Evolutionary conservation across 208 protist species (phyloP).

Genomic region (Acanthamoeba rhysodes): DNA sequence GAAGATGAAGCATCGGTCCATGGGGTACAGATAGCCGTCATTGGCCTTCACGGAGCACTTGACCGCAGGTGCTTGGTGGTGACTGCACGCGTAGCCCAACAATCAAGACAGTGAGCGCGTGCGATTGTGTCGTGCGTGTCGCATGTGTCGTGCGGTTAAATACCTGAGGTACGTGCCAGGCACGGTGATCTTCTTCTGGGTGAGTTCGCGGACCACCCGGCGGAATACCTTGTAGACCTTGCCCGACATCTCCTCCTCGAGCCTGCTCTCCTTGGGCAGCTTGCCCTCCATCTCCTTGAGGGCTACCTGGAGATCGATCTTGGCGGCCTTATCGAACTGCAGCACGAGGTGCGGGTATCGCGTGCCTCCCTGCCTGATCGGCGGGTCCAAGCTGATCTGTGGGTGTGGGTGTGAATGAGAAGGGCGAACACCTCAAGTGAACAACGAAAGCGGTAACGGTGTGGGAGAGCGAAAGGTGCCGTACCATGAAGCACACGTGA

Average conservation of each 20-base stretch:
- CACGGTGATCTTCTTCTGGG: constrained; percentile 77
- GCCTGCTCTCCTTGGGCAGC: constrained; percentile 59
- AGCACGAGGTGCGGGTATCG: constrained; percentile 85
- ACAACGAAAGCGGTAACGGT: not conserved
- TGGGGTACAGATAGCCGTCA: constrained; percentile 85
- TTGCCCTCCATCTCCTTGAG: constrained; percentile 77
- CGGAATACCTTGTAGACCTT: constrained; percentile 65
- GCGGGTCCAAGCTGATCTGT: constrained; percentile 82
- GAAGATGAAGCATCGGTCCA: constrained; percentile 87
- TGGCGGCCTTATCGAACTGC: constrained; percentile 75
- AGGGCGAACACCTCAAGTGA: not conserved
- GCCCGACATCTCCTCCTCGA: constrained; percentile 79
- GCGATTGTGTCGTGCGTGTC: too few relatives aligned
- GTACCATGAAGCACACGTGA: constrained; percentile 81
- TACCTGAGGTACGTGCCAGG: constrained; percentile 61
- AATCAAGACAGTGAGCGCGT: not conserved
- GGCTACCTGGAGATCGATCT: constrained; percentile 75
- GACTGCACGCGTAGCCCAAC: not conserved
- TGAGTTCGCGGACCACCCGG: constrained; percentile 73
- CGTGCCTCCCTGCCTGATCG: constrained; percentile 85
- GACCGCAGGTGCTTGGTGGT: constrained; percentile 51
- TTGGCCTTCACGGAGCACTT: constrained; percentile 87
- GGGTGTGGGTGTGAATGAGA: not conserved
- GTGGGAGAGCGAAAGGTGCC: not conserved
- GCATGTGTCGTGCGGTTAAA: too few relatives aligned